Percentiles rank a stretch among this genome's conserved stretches.
These are phyloP conservation scores for Backusella psychrophila DNA, from an alignment of 192 early-diverging fungal genomes.

Conservation along the genomic window DNA sequence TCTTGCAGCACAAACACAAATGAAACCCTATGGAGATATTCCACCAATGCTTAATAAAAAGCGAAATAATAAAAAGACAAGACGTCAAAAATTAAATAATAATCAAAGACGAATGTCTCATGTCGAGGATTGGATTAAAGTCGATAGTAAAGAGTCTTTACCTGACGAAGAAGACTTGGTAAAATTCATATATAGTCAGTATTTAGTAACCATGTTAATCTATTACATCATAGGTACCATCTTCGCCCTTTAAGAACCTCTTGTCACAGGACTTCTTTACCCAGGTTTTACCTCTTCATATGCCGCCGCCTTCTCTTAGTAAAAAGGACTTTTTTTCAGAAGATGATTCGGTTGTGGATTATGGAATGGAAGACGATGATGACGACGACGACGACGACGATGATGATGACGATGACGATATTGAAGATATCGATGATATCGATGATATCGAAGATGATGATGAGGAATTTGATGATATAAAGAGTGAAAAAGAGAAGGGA, in stretches of 20 bases:
- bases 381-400: constrained; percentile 1
- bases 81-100: not conserved
- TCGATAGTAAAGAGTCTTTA: constrained; percentile 34
- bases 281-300: constrained; percentile 31
- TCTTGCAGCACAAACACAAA: constrained; percentile 22
- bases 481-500: not conserved
- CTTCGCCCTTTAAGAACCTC: constrained; percentile 21
- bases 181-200: not conserved
- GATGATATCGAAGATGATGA: not conserved
- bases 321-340: constrained; percentile 10
- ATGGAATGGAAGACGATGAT: not conserved
- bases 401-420: not conserved
- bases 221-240: constrained; percentile 11
- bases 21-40: constrained; percentile 25
- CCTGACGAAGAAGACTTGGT: constrained; percentile 36
- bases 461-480: not conserved
- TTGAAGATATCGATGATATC: not conserved
- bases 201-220: not conserved
- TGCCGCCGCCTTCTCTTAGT: constrained; percentile 27
- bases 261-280: constrained; percentile 25
- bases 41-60: constrained; percentile 19
- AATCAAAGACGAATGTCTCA: constrained; percentile 26
- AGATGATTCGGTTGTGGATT: not conserved
- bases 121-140: constrained; percentile 30
- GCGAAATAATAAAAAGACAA: not conserved